phyloP scores from a whole-genome alignment of 2,329 filamentous ascomycete genomes.

The Aspergillus unguis region DNA sequence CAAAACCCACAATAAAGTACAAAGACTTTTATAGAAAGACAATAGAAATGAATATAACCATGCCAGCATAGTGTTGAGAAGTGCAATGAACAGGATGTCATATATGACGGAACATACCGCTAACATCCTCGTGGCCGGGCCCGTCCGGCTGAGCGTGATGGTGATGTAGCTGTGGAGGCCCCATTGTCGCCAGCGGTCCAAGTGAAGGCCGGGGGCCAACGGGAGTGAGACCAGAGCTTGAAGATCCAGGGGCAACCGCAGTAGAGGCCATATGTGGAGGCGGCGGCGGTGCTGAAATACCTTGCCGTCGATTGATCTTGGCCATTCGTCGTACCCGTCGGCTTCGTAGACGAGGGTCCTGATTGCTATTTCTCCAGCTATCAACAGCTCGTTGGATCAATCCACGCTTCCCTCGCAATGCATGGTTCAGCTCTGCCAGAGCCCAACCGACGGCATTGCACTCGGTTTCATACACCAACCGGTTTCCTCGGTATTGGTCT shows the following conservation, averaged over 20 bases:
- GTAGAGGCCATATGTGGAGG: conserved; percentile 64
- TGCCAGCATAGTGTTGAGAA: conserved; percentile 7
- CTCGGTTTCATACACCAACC: conserved; percentile 93
- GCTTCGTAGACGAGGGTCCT: conserved; percentile 86
- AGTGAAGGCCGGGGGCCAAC: conserved; percentile 31
- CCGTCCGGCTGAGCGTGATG: conserved; percentile 70
- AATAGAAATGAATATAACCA: conserved; percentile 14
- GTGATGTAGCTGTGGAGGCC: conserved; percentile 66
- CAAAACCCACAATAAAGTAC: conserved; percentile 10
- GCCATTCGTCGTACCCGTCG: conserved; percentile 90
- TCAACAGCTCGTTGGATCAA: conserved; percentile 96
- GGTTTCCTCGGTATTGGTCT: conserved; percentile 94
- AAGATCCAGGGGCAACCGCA: conserved; percentile 61
- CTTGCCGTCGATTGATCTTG: conserved; percentile 87
- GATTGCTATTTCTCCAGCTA: conserved; percentile 98
- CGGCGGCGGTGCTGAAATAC: conserved; percentile 60
- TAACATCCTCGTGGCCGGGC: conserved; percentile 65
- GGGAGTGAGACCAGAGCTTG: conserved; percentile 58
- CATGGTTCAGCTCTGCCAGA: conserved; percentile 85
- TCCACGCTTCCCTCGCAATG: conserved; percentile 86
- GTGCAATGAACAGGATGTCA: conserved; percentile 48
- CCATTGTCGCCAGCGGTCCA: conserved; percentile 67
- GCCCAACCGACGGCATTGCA: conserved; percentile 99
- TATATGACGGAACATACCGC: conserved; percentile 98
- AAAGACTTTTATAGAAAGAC: conserved; percentile 6